Conservation (phyloP, 805 yeast species). For the Diddensiella transvaalensis region DNA sequence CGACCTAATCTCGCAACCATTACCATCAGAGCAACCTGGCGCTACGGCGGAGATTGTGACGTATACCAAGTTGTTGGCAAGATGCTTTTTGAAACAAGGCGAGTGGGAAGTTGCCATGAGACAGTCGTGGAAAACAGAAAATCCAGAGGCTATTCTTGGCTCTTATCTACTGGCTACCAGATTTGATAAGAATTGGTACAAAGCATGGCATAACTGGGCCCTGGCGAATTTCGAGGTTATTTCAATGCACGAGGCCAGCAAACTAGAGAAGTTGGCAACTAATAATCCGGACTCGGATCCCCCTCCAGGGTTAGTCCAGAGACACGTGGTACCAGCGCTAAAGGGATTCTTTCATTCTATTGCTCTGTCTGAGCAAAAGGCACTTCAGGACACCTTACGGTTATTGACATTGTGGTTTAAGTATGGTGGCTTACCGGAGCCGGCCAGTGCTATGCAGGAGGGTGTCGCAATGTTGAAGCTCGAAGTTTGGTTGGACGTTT, state of each 20-base stretch:
- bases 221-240: conserved; percentile 95
- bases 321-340: conserved; percentile 94
- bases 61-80: conserved; percentile 78
- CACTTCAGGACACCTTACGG: conserved; percentile 88
- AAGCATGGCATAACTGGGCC: conserved; percentile 99
- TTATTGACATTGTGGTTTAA: conserved; percentile 92
- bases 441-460: conserved; percentile 83
- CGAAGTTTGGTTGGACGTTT: conserved; percentile 92
- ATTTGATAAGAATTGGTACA: conserved; percentile 90
- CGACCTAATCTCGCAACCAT: conserved; percentile 80
- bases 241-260: conserved; percentile 37
- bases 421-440: conserved; percentile 90
- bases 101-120: conserved; percentile 93
- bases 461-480: conserved; percentile 86
- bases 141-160: conserved; percentile 80
- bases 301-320: conserved; percentile 48
- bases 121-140: conserved; percentile 64
- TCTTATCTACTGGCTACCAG: conserved; percentile 92
- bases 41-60: conserved; percentile 73
- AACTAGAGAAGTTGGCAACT: conserved; percentile 13
- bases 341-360: conserved; percentile 95
- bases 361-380: conserved; percentile 77
- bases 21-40: conserved; percentile 68
- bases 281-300: conserved; percentile 30
- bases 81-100: conserved; percentile 96